Percentiles rank a stretch among this genome's conserved stretches.
These are phyloP conservation scores for Paxillus involutus DNA, from an alignment of 768 basidiomycete genomes.

Conservation along the genomic window DNA sequence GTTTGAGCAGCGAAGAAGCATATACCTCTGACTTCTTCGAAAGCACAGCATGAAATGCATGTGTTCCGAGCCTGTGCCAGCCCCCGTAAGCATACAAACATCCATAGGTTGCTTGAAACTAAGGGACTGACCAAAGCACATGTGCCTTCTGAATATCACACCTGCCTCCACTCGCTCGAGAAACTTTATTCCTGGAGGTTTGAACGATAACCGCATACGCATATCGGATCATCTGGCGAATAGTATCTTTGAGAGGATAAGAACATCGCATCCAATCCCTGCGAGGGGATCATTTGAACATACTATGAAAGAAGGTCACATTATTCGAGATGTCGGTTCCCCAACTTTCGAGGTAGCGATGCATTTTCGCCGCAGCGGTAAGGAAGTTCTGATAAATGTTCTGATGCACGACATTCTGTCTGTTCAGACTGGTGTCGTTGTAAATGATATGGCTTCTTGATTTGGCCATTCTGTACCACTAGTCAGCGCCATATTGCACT, in stretches of 20 bases:
- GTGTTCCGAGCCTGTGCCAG: constrained; percentile 67
- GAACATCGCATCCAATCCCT: background rate
- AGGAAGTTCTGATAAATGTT: constrained; percentile 90
- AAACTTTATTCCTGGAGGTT: constrained; percentile 42
- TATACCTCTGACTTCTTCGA: constrained; percentile 53
- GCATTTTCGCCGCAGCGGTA: constrained; percentile 83
- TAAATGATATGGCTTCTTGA: constrained; percentile 79
- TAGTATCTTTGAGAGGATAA: constrained; percentile 45
- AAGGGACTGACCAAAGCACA: constrained; percentile 57
- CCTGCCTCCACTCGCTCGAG: constrained; percentile 34
- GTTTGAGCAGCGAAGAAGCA: constrained; percentile 41
- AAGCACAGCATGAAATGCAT: constrained; percentile 74
- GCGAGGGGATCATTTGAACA: constrained; percentile 15
- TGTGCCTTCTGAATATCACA: constrained; percentile 49
- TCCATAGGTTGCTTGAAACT: background rate
- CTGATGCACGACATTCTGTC: constrained; percentile 55
- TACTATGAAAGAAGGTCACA: constrained; percentile 55
- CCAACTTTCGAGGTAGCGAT: constrained; percentile 74
- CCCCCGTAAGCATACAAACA: constrained; percentile 4
- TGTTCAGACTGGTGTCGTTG: constrained; percentile 72
- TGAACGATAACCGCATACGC: constrained; percentile 51
- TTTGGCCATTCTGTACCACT: constrained; percentile 57
- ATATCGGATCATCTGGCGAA: constrained; percentile 60
- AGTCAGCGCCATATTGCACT: constrained; percentile 3
- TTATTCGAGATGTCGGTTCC: constrained; percentile 44